Conservation (phyloP, 2,329 filamentous ascomycete genomes). For the Penicillium freii region DNA sequence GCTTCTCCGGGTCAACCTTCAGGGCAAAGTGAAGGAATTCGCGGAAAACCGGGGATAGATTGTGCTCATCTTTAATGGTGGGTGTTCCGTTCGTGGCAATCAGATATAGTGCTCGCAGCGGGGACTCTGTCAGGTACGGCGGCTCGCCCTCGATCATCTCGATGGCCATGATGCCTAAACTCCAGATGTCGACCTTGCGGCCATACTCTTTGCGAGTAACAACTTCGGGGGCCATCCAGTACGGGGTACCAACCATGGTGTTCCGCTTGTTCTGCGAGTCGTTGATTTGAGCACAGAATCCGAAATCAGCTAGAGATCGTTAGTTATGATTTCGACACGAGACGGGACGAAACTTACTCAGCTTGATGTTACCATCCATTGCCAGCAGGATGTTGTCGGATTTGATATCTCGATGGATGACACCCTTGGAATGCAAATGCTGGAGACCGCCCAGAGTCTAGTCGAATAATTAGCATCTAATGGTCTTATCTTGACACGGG, state of each 20-base stretch:
- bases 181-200: conserved; percentile 98
- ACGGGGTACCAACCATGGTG: conserved; percentile 98
- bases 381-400: conserved; percentile 96
- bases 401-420: conserved; percentile 98
- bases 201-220: conserved; percentile 97
- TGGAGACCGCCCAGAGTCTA: conserved; percentile 83
- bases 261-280: conserved; percentile 95
- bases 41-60: conserved; percentile 75
- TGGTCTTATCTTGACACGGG: neutral
- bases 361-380: conserved; percentile 92
- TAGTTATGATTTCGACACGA: conserved; percentile 15
- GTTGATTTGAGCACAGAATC: conserved; percentile 98
- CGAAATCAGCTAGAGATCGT: conserved; percentile 74
- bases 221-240: conserved; percentile 99
- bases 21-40: conserved; percentile 92
- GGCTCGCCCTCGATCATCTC: conserved; percentile 99
- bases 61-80: conserved; percentile 87
- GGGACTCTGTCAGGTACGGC: conserved; percentile 92
- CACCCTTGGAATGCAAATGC: conserved; percentile 93
- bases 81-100: conserved; percentile 97
- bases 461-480: conserved; percentile 17
- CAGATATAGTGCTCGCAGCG: conserved; percentile 85
- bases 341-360: conserved; percentile 63
- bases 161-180: conserved; percentile 97
- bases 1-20: conserved; percentile 95